Evolutionary conservation across 345 rosid genomes (phyloP), one percentile per base, ranked within the genome.

Genomic region (Garcia nutans): DNA sequence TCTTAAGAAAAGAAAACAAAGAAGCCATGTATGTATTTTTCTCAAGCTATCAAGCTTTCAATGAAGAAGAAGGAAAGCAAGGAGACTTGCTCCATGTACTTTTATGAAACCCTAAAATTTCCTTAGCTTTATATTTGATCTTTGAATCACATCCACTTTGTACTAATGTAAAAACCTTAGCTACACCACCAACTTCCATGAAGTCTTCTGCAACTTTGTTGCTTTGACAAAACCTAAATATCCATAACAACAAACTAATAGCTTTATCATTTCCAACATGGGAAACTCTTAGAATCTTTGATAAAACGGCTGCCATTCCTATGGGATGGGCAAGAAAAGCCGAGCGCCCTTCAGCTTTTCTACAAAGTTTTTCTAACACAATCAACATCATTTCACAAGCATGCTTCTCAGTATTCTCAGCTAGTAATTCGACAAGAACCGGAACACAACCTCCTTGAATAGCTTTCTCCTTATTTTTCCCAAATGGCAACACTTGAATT

Each of bases 341-440:
- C 8, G 94, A 90, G 62, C 98, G 76, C 77, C 98, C 98, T 65
- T 92, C 95, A 0, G 97, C 97, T 54, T 89, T 86, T 74, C 77
- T 83, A 74, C 95, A 94, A 57, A 91, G 61, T 42, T 78, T 58
- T 79, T 89, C 97, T 64, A 92, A 79, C 54, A 83, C 86, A 42
- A 75, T 81, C 52, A 79, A 23, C 71, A 71, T 70, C 76, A 75
- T 75, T 69, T 80, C 83, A 60, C 77, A 76, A 10, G 33, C 59
- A 20, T 15, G 31, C 41, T 33, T 70, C 15, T 74, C 71, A 3
- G 16, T 69, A 0, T 52, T 57, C 66, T 79, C 82, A 4, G 82
- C 78, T 0, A 79, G 65, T 50, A 79, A 70, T 57, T 79, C 82
- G 20, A 74, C 69, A 23, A 79, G 65, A 2, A 79, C 47, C 2